These are phyloP conservation scores for Mycena sanguinolenta DNA, from an alignment of 768 basidiomycete genomes.

Conservation along the genomic window DNA sequence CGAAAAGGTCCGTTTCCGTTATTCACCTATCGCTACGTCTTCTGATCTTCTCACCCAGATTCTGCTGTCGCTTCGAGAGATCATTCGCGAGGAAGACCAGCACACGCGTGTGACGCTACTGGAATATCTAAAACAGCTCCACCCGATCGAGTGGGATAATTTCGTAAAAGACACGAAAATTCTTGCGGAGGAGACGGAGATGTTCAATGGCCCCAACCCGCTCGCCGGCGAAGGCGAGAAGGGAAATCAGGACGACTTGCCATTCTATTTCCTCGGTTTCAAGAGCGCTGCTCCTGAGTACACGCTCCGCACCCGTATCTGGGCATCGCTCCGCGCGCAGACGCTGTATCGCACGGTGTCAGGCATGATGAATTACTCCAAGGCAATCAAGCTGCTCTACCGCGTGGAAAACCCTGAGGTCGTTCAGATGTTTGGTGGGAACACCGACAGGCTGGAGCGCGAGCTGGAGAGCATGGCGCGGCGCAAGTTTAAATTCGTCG, in stretches of 20 bases:
- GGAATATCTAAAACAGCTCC: slow-evolving; percentile 98
- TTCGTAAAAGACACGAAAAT: slow-evolving; percentile 99
- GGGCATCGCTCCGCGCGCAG: slow-evolving; percentile 98
- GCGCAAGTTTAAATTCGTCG: slow-evolving; percentile 98
- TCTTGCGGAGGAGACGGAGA: slow-evolving; percentile 93
- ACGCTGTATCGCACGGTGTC: slow-evolving; percentile 99
- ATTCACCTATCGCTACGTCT: slow-evolving; percentile 9
- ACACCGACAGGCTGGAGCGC: slow-evolving; percentile 95
- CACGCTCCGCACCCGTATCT: slow-evolving; percentile 97
- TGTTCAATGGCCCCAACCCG: slow-evolving; percentile 84
- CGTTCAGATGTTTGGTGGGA: slow-evolving; percentile 96
- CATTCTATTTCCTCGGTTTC: slow-evolving; percentile 99
- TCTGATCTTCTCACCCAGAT: slow-evolving; percentile 64
- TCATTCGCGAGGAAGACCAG: slow-evolving; percentile 98
- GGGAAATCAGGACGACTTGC: slow-evolving; percentile 91
- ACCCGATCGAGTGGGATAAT: slow-evolving; percentile 99
- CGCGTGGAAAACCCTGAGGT: slow-evolving; percentile 99
- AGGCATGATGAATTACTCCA: slow-evolving; percentile 99
- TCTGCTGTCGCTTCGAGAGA: slow-evolving; percentile 94
- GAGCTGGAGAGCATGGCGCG: slow-evolving; percentile 98
- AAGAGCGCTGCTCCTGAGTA: slow-evolving; percentile 99
- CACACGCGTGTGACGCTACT: slow-evolving; percentile 96
- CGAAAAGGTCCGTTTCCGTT: slow-evolving; percentile 77
- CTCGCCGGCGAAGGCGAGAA: slow-evolving; percentile 80
- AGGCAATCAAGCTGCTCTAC: slow-evolving; percentile 99